phyloP scores from a whole-genome alignment of 2,329 filamentous ascomycete species.

The Blastomyces gilchristii region DNA sequence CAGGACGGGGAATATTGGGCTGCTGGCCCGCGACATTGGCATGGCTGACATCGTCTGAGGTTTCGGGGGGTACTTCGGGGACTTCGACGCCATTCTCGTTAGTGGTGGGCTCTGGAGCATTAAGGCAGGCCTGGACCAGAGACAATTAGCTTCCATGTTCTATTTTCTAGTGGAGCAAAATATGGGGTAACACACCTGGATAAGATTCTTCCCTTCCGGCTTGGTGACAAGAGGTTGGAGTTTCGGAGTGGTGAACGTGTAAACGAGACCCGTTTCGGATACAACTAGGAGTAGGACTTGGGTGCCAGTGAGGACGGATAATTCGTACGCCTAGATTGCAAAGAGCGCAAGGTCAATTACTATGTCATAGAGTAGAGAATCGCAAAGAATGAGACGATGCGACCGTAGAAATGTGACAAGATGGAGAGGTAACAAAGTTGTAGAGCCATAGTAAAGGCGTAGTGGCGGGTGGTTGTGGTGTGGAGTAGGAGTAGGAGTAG shows the following conservation, averaged over 20 bases:
- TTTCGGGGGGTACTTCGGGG: constrained; percentile 62
- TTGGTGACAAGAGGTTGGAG: constrained; percentile 96
- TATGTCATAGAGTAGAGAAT: not conserved
- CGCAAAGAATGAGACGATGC: not conserved
- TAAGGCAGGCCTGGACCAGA: constrained; percentile 67
- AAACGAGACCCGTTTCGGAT: constrained; percentile 92
- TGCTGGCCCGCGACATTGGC: constrained; percentile 63
- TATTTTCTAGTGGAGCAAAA: not conserved
- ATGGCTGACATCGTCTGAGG: constrained; percentile 77
- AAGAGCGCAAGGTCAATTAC: not conserved
- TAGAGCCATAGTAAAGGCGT: not conserved
- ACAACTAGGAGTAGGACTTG: constrained; percentile 95
- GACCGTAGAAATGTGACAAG: constrained; percentile 9
- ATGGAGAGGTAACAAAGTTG: not conserved
- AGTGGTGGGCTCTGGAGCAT: constrained; percentile 83
- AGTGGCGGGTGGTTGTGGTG: not conserved
- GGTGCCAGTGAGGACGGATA: constrained; percentile 93
- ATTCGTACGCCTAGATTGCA: constrained; percentile 69
- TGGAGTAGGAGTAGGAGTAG: not conserved
- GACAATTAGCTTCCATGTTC: not conserved
- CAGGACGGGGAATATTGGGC: constrained; percentile 55
- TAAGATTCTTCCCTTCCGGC: constrained; percentile 97
- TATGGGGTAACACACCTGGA: constrained; percentile 60
- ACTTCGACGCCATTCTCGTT: constrained; percentile 74
- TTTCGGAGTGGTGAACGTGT: constrained; percentile 97